These are phyloP conservation scores for Huntiella decipiens DNA, from an alignment of 2,329 filamentous ascomycete genomes.

Conservation along the genomic window DNA sequence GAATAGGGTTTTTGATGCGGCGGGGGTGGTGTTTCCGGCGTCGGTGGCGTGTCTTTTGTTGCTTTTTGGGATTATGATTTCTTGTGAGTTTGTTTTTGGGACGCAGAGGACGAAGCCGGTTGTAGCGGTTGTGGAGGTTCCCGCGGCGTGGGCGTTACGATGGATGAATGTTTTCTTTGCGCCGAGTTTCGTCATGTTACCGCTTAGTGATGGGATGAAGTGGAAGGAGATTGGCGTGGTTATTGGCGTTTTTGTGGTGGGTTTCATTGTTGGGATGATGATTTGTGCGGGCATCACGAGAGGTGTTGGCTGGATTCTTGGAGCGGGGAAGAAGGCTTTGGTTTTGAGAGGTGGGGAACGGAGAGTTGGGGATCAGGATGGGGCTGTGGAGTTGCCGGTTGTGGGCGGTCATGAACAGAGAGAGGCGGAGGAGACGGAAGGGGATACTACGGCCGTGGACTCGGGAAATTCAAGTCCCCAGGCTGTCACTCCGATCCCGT, in stretches of 20 bases:
- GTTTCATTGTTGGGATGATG: conserved; percentile 33
- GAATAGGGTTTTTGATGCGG: conserved; percentile 24
- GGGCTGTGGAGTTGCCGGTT: no score
- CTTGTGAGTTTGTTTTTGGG: conserved; percentile 28
- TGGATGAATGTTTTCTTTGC: conserved; percentile 42
- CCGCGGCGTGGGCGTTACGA: conserved; percentile 35
- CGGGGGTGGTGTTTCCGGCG: conserved; percentile 35
- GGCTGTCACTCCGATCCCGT: no score
- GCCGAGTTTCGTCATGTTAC: conserved; percentile 38
- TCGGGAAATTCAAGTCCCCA: no score
- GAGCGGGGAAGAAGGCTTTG: no score
- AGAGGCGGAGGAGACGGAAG: no score
- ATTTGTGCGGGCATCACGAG: conserved; percentile 35
- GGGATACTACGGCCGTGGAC: no score
- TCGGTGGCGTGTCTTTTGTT: conserved; percentile 39
- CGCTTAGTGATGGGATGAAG: conserved; percentile 18
- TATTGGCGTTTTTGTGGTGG: conserved; percentile 37
- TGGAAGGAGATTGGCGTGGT: conserved; percentile 18
- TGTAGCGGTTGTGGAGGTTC: conserved; percentile 32
- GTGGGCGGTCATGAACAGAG: no score
- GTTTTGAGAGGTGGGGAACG: no score
- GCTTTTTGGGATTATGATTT: conserved; percentile 30
- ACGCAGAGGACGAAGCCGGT: conserved; percentile 28
- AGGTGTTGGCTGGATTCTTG: no score
- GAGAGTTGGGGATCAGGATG: no score